Base-by-base conservation (phyloP, 2,329 filamentous ascomycete species). In the Neopestalotiopsis sp. region DNA sequence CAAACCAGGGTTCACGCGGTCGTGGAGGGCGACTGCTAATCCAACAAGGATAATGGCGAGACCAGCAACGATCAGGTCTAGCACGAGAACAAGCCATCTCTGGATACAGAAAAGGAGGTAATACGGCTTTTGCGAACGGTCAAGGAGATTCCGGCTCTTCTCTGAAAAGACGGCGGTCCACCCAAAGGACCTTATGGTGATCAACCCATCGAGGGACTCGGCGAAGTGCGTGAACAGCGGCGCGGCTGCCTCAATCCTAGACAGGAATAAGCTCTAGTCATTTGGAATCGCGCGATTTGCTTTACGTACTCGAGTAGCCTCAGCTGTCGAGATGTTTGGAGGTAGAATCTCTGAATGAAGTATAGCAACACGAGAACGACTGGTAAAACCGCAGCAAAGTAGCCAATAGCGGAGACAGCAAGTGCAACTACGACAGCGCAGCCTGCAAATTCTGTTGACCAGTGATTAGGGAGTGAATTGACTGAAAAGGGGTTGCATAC, bases 71-170 rank as follows among this genome's bases (percentile, higher is more conserved):
- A 79, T 67, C 17, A 81, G 67, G 53, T 79, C 73, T 1, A 81
- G 73, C 7, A 79, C 76, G 1, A 81, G 67, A 2, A 73, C 74
- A 10, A 81, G 71, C 78, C 79, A 80, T 32, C 74, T 66, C 61
- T 80, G 79, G 7, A 78, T 71, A n/a, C 73, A 73, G 9, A 72
- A 71, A 1, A 81, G 73, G 4, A 79, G 75, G 65, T 80, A 81
- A 24, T 71, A 76, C 7, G 79, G 75, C 28, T 66, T 65, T 56
- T 66, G 67, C 7, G 62, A 42, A 13, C 12, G 17, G 53, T 68
- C 57, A 5, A 68, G 49, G 5, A 65, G 28, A 2, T 14, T 20
- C 1, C 34, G n/a, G 56, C 61, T 68, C 40, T 61, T 65, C 4
- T 13, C 13, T 12, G 17, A n/a, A 14, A 49, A 57, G 12, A 12